Conservation (phyloP, 106 monocot species). For the Allium cepa region DNA sequence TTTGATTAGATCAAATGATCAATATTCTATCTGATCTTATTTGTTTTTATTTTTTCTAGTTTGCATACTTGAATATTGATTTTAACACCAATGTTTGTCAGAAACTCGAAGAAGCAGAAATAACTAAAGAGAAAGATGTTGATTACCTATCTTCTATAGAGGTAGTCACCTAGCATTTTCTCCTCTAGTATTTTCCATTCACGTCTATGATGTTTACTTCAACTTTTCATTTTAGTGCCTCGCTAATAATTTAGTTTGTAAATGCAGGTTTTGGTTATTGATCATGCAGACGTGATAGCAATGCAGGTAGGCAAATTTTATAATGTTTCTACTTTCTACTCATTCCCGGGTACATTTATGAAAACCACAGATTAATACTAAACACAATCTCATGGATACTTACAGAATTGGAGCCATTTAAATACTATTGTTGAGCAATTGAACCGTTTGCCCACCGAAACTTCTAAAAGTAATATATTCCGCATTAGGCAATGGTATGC, state of each 20-base stretch:
- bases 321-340: too few relatives aligned
- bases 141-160: slow-evolving; percentile 98
- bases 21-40: background rate
- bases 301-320: slow-evolving; percentile 58
- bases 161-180: slow-evolving; percentile 25
- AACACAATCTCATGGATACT: too few relatives aligned
- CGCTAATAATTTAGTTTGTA: background rate
- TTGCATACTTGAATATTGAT: background rate
- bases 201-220: too few relatives aligned
- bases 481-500: slow-evolving; percentile 83
- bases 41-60: background rate
- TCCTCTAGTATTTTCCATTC: too few relatives aligned
- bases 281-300: slow-evolving; percentile 91
- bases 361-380: too few relatives aligned
- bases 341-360: too few relatives aligned
- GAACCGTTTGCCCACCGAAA: slow-evolving; percentile 60
- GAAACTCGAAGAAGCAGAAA: slow-evolving; percentile 77
- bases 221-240: too few relatives aligned
- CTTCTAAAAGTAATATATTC: slow-evolving; percentile 89
- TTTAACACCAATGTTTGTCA: slow-evolving; percentile 18
- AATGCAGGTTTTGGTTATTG: slow-evolving; percentile 74
- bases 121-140: slow-evolving; percentile 83
- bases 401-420: slow-evolving; percentile 89
- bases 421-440: slow-evolving; percentile 78
- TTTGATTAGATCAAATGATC: too few relatives aligned